Evolutionary conservation across 805 yeast species (phyloP).

Genomic region (Huiozyma sinensis): DNA sequence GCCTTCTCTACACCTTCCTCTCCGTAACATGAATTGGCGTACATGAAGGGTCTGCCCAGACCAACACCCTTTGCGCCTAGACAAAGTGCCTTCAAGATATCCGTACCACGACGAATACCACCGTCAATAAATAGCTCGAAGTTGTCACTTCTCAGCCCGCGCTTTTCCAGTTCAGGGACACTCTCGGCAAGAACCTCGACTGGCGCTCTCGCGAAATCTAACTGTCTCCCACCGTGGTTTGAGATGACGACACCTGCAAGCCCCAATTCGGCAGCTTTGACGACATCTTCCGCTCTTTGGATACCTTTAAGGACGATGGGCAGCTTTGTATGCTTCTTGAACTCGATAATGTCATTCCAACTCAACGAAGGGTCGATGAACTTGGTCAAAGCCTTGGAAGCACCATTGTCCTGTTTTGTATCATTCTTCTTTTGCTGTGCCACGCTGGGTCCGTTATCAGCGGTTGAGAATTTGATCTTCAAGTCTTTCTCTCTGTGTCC

Average conservation of each 20-base stretch:
- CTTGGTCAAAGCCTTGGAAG: slow-evolving; percentile 76
- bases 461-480: slow-evolving; percentile 47
- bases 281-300: slow-evolving; percentile 69
- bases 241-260: slow-evolving; percentile 69
- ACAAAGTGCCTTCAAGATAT: slow-evolving; percentile 53
- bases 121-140: slow-evolving; percentile 58
- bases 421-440: slow-evolving; percentile 39
- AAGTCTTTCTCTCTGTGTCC: slow-evolving; percentile 88
- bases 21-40: slow-evolving; percentile 54
- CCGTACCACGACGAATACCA: slow-evolving; percentile 61
- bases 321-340: slow-evolving; percentile 44
- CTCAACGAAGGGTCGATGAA: slow-evolving; percentile 63
- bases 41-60: slow-evolving; percentile 54
- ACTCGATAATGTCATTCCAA: slow-evolving; percentile 55
- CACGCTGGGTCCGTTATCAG: slow-evolving; percentile 21
- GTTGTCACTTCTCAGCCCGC: slow-evolving; percentile 35
- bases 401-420: slow-evolving; percentile 48
- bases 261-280: slow-evolving; percentile 62
- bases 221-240: slow-evolving; percentile 85
- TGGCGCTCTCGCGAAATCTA: slow-evolving; percentile 74
- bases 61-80: slow-evolving; percentile 67
- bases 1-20: slow-evolving; percentile 53
- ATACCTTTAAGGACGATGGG: slow-evolving; percentile 75
- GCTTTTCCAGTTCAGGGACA: slow-evolving; percentile 39
- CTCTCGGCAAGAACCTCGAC: slow-evolving; percentile 65